These are phyloP conservation scores for Trypanosomatidae sp. DNA, from an alignment of 208 protist genomes.

Conservation along the genomic window DNA sequence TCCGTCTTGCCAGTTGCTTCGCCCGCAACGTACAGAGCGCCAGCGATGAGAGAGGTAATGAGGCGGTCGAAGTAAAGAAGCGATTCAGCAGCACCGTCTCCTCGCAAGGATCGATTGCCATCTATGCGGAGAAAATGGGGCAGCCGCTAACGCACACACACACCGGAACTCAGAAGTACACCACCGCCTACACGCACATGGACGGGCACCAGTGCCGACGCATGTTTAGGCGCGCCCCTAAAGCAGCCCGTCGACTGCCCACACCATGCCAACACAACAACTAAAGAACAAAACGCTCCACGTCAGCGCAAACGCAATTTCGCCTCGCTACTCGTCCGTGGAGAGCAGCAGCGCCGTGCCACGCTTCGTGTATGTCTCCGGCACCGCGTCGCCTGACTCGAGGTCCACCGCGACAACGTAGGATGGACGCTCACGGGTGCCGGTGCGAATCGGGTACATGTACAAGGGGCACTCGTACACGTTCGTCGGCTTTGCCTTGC, in stretches of 20 bases:
- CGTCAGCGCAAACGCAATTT: neutral
- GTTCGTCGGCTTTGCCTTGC: slow-evolving; percentile 61
- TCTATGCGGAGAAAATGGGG: slow-evolving; percentile 9
- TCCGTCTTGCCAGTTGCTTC: neutral
- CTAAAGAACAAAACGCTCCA: slow-evolving; percentile 1
- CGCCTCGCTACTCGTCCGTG: slow-evolving; percentile 78
- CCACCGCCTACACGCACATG: neutral
- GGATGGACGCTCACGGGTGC: slow-evolving; percentile 95
- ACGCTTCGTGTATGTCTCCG: slow-evolving; percentile 97
- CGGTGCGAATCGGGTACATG: slow-evolving; percentile 97
- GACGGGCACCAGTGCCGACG: neutral
- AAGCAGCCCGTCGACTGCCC: neutral
- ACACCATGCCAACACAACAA: neutral
- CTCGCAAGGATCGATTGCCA: slow-evolving; percentile 9
- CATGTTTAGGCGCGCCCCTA: neutral
- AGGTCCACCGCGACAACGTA: slow-evolving; percentile 97
- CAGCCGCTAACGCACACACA: neutral
- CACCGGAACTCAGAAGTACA: neutral
- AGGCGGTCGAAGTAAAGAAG: no score
- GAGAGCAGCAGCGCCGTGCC: slow-evolving; percentile 97
- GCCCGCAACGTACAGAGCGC: neutral
- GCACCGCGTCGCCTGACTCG: slow-evolving; percentile 84
- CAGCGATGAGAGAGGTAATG: neutral
- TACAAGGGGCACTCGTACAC: slow-evolving; percentile 97
- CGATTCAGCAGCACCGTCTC: neutral